A percentile compares a stretch with the other conserved stretches of the same genome.
Conservation (phyloP, 768 basidiomycete species). For the Mycena haematopus region DNA sequence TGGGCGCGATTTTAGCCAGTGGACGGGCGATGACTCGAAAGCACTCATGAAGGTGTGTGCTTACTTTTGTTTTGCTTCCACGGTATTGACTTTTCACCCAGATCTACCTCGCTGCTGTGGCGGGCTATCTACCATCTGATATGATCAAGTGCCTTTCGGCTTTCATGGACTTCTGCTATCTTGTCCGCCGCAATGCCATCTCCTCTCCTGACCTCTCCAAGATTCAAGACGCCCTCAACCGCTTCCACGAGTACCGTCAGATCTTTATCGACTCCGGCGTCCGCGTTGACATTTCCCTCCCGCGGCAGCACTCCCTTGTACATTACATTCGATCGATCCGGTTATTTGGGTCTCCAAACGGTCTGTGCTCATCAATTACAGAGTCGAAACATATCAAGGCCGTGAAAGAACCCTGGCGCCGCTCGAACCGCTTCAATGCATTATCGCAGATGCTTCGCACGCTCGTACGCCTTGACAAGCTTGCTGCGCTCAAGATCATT, state of each 20-base stretch:
- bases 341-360: constrained; percentile 37
- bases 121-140: constrained; percentile 37
- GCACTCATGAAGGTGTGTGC: constrained; percentile 43
- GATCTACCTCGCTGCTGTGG: constrained; percentile 41
- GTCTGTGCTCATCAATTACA: constrained; percentile 43
- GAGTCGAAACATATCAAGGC: constrained; percentile 42
- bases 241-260: constrained; percentile 38
- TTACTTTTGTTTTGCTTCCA: too few relatives aligned
- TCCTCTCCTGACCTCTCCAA: constrained; percentile 12
- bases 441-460: constrained; percentile 40
- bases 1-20: constrained; percentile 36
- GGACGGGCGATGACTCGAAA: constrained; percentile 43
- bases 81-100: too few relatives aligned
- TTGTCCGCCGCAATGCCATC: constrained; percentile 35
- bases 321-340: constrained; percentile 29
- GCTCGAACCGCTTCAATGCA: constrained; percentile 34
- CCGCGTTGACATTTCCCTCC: constrained; percentile 33
- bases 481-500: constrained; percentile 22
- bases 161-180: constrained; percentile 41
- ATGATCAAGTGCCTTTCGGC: constrained; percentile 34
- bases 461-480: constrained; percentile 37
- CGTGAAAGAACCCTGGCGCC: constrained; percentile 41
- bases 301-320: constrained; percentile 36
- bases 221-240: constrained; percentile 27
- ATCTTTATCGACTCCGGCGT: constrained; percentile 37